Base-by-base conservation (phyloP, 805 yeast genomes). In the Hemisphaericaspora nanyangensis region DNA sequence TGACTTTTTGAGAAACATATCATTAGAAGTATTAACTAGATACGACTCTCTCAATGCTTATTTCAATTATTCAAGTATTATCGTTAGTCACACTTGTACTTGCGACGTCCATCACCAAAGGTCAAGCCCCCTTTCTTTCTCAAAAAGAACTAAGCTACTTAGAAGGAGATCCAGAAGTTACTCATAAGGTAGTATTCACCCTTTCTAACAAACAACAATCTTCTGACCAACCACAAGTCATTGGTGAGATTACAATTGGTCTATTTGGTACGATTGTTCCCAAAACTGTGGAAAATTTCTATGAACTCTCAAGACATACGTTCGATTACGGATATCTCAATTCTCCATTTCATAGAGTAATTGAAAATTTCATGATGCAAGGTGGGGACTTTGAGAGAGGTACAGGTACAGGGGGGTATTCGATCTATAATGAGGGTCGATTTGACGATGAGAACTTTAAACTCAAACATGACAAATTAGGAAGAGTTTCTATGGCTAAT, bases 401-500 rank as follows among this genome's bases (percentile, higher is more conserved):
- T 58, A 79, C 83, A 63, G 96, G 96, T 45, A 76, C 80, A 50
- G 96, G 96, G 54, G 96, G 97, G 54, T 76, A 77, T 62, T 81
- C 88, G 26, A 82, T 84, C 56, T 84, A 82, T 33, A 53, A 53
- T 2, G 40, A 36, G 3, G 16, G 34, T 17, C 8, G 5, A 22
- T 51, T 53, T 31, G 66, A 70, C 6, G 81, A 77, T 46, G 82
- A 79, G 64, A 81, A 82, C 71, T 84, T 85, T 55, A 55, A 61
- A 43, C 72, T 79, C 65, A 79, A 64, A 51, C 95, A 86, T 74
- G 76, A 76, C 64, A 79, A 76, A 55, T 77, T 85, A 38, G 95
- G 95, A 50, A 68, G 85, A 48, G 62, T 87, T 56, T 85, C 93
- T n/a, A 87, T 87, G 96, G 96, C 96, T 42, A 87, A 87, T 53